phyloP scores from a whole-genome alignment of 2,329 filamentous ascomycete species.

The Ophiostoma australiae region DNA sequence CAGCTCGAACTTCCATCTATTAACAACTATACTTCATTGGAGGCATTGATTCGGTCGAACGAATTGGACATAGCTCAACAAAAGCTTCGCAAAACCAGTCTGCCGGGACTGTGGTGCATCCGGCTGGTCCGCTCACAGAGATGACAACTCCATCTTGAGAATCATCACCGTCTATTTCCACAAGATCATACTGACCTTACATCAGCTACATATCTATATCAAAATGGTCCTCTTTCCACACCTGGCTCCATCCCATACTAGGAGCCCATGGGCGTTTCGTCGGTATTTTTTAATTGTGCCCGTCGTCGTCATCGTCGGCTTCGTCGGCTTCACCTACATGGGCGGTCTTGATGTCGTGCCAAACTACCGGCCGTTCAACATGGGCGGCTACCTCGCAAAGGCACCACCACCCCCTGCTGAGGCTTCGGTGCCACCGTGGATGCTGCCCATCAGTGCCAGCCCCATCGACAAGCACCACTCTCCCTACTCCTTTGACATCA shows the following conservation, averaged over 20 bases:
- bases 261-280: too few species aligned
- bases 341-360: not conserved
- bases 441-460: not conserved
- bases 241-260: not conserved
- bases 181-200: not conserved
- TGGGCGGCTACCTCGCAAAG: not conserved
- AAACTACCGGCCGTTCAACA: not conserved
- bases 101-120: not conserved
- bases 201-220: not conserved
- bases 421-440: not conserved
- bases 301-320: slow-evolving; percentile 5
- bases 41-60: not conserved
- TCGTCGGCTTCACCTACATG: slow-evolving; percentile 2
- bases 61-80: not conserved
- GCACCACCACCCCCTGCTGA: not conserved
- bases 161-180: not conserved
- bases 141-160: not conserved
- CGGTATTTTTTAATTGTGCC: not conserved
- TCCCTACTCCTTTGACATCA: slow-evolving; percentile 41
- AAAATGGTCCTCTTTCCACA: slow-evolving; percentile 12
- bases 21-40: not conserved
- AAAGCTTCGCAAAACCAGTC: not conserved
- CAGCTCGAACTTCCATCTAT: not conserved
- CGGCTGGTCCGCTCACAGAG: not conserved
- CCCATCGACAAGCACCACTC: slow-evolving; percentile 27